These are phyloP conservation scores for Gentiana dahurica DNA, from an alignment of 257 asterid genomes.

Conservation along the genomic window DNA sequence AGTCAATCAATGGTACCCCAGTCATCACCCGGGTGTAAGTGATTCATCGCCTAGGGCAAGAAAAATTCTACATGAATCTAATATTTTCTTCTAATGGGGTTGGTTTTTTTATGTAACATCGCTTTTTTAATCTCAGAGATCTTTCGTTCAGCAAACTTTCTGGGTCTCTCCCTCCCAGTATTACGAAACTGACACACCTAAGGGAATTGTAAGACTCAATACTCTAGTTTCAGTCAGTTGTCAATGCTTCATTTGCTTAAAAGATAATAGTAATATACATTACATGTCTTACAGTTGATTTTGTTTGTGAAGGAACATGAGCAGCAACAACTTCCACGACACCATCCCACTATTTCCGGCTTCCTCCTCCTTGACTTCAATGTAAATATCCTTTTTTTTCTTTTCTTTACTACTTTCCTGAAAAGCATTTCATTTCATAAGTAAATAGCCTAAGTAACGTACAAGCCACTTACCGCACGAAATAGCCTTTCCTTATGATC, in stretches of 20 bases:
- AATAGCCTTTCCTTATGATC: background rate
- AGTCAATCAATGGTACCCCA: conserved; percentile 21
- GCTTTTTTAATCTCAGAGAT: conserved; percentile 30
- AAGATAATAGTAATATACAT: background rate
- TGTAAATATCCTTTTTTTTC: conserved; percentile 20
- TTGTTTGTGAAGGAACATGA: conserved; percentile 39
- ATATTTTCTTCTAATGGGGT: background rate
- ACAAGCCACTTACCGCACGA: background rate
- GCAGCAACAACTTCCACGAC: conserved; percentile 42
- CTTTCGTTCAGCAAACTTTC: conserved; percentile 29
- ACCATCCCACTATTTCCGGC: conserved; percentile 32
- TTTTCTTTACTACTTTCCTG: too few relatives aligned
- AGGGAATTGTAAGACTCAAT: conserved; percentile 40
- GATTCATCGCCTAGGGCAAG: background rate
- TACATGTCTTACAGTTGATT: background rate
- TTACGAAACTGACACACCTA: conserved; percentile 41
- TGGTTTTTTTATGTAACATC: background rate
- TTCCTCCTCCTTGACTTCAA: conserved; percentile 29
- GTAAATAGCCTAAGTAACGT: too few relatives aligned
- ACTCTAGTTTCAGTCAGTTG: background rate
- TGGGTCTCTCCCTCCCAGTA: conserved; percentile 48
- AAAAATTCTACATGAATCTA: background rate
- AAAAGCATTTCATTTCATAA: too few relatives aligned
- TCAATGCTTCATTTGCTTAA: background rate
- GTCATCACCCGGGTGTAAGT: conserved; percentile 44